Evolutionary conservation across 1,284 basidiomycete species (phyloP).

Genomic region (Neotropicomus parvogracilis): DNA sequence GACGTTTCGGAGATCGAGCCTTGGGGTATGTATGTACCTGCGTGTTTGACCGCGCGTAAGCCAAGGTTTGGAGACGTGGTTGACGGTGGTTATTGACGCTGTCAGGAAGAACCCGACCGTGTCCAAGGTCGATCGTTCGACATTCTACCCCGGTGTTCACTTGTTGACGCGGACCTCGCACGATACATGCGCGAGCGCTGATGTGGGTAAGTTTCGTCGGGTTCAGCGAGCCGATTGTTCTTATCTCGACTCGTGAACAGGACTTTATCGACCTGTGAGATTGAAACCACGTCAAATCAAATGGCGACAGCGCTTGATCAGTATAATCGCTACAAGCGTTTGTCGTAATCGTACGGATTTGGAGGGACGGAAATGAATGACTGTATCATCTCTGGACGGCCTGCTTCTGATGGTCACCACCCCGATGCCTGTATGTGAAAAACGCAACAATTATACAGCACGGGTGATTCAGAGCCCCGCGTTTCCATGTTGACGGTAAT

Average conservation of each 20-base stretch:
- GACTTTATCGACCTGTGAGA: not conserved
- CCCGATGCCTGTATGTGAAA: not conserved
- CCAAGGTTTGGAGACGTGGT: not conserved
- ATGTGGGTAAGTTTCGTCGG: not conserved
- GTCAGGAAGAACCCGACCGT: too few relatives aligned
- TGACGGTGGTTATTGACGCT: too few relatives aligned
- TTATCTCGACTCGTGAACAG: not conserved
- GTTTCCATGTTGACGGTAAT: not conserved
- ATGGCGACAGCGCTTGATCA: not conserved
- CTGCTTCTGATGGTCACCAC: not conserved
- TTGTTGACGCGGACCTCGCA: not conserved
- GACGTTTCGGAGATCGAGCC: not conserved
- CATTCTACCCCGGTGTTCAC: not conserved
- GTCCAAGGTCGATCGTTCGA: too few relatives aligned
- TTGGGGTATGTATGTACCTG: not conserved
- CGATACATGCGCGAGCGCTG: not conserved
- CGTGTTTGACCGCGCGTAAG: not conserved
- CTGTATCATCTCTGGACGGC: not conserved
- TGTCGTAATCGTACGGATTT: not conserved
- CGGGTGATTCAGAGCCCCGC: not conserved
- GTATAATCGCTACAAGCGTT: too few relatives aligned
- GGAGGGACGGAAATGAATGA: conserved; percentile 1
- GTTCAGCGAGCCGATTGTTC: not conserved
- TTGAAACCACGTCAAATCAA: not conserved
- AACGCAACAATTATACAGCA: not conserved